phyloP scores from a whole-genome alignment of 2,329 filamentous ascomycete species.

The Cucurbitaria berberidis region DNA sequence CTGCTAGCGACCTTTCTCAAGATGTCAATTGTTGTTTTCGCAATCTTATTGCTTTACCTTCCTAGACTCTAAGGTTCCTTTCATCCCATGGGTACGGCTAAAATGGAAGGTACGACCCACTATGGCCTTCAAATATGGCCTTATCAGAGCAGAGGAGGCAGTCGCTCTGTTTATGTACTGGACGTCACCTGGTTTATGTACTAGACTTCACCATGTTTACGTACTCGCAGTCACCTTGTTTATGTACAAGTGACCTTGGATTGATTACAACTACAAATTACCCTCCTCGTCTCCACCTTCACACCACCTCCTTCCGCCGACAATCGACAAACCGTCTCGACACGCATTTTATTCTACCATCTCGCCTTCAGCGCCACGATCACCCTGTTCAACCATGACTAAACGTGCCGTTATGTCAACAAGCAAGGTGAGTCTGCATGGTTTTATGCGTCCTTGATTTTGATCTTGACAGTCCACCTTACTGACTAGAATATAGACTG shows the following conservation, averaged over 20 bases:
- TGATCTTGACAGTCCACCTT: constrained; percentile 11
- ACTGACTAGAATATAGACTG: constrained; percentile 5
- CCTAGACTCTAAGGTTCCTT: neutral
- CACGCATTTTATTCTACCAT: neutral
- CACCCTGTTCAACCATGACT: neutral
- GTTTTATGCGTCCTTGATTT: neutral
- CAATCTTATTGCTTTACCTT: neutral
- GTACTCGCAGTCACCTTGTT: too few relatives aligned
- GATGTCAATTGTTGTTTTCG: neutral
- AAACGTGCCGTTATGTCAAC: neutral
- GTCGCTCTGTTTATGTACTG: constrained; percentile 2
- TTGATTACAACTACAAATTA: too few relatives aligned
- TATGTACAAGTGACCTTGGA: too few relatives aligned
- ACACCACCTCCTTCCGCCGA: neutral
- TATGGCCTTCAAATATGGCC: neutral
- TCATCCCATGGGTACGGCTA: constrained; percentile 1
- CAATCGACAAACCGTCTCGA: neutral
- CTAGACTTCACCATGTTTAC: too few relatives aligned
- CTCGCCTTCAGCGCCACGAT: neutral
- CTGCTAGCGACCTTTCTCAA: neutral
- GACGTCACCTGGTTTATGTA: too few relatives aligned
- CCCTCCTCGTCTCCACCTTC: constrained; percentile 1
- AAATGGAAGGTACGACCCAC: constrained; percentile 12
- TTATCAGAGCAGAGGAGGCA: neutral
- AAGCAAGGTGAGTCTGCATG: constrained; percentile 13